A percentile compares a stretch with the other conserved stretches of the same genome.
Evolutionary conservation across 805 yeast genomes (phyloP).

Genomic region (Wickerhamiella slavikovae): DNA sequence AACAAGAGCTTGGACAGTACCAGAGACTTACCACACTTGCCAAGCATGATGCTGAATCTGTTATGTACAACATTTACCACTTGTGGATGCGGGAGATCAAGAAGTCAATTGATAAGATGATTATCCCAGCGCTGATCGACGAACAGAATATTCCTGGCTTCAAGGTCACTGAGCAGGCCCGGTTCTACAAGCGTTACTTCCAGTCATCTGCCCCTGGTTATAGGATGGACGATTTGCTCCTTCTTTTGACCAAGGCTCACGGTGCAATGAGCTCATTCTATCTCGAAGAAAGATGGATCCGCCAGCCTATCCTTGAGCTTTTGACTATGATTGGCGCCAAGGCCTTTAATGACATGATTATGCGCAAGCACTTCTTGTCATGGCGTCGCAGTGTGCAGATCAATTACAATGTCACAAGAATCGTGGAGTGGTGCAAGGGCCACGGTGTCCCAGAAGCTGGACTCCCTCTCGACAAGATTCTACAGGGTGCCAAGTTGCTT

Average conservation of each 20-base stretch:
- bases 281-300: constrained; percentile 66
- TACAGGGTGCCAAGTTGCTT: constrained; percentile 81
- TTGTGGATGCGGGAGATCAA: constrained; percentile 95
- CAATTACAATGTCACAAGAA: constrained; percentile 85
- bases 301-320: constrained; percentile 66
- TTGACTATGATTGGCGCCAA: constrained; percentile 74
- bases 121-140: constrained; percentile 82
- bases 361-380: constrained; percentile 83
- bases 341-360: constrained; percentile 85
- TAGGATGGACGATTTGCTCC: constrained; percentile 86
- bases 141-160: constrained; percentile 95
- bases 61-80: constrained; percentile 83
- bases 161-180: constrained; percentile 62
- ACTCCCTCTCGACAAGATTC: constrained; percentile 59
- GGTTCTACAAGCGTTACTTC: constrained; percentile 69
- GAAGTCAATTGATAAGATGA: constrained; percentile 74
- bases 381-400: constrained; percentile 97
- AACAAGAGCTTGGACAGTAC: constrained; percentile 76
- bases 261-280: constrained; percentile 87
- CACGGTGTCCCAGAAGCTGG: constrained; percentile 82
- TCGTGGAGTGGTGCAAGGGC: constrained; percentile 96
- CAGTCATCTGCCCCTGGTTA: constrained; percentile 36
- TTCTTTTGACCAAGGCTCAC: constrained; percentile 73
- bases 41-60: constrained; percentile 81
- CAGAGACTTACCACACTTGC: constrained; percentile 75